These are phyloP conservation scores for Naganishia randhawae DNA, from an alignment of 768 basidiomycete species.

Conservation along the genomic window DNA sequence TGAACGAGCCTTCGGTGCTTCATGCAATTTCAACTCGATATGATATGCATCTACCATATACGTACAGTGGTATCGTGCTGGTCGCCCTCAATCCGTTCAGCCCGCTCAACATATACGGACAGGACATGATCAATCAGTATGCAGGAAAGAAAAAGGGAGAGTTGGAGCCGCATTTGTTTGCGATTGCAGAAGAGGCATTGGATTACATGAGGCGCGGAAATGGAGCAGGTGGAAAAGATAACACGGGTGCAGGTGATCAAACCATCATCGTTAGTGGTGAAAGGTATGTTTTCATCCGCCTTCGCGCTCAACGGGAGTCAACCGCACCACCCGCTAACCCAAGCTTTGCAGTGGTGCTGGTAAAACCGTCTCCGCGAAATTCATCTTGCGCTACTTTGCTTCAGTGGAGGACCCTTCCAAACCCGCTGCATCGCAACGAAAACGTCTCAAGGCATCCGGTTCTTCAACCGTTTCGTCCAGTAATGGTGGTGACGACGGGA, in stretches of 20 bases:
- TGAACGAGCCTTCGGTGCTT: conserved; percentile 95
- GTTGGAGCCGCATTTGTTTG: conserved; percentile 94
- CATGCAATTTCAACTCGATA: conserved; percentile 97
- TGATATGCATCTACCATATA: conserved; percentile 94
- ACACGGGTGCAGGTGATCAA: conserved; percentile 77
- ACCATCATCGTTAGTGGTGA: conserved; percentile 99
- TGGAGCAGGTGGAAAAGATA: conserved; percentile 48
- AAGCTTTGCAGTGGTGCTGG: conserved; percentile 75
- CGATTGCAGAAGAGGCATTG: conserved; percentile 98
- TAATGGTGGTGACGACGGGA: conserved; percentile 48
- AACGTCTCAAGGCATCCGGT: conserved; percentile 50
- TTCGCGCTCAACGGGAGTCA: not conserved
- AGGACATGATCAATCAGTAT: conserved; percentile 96
- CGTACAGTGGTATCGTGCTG: conserved; percentile 96
- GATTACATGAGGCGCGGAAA: conserved; percentile 79
- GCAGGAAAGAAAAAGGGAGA: conserved; percentile 87
- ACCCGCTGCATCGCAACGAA: conserved; percentile 61
- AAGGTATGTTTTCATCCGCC: conserved; percentile 59
- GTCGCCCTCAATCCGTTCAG: conserved; percentile 94
- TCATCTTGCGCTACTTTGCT: conserved; percentile 98
- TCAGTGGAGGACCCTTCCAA: conserved; percentile 82
- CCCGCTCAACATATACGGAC: conserved; percentile 92
- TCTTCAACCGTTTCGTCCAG: not conserved
- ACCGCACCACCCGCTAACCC: not conserved
- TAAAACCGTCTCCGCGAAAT: conserved; percentile 98